Base-by-base conservation (phyloP, 805 yeast genomes). In the Candida dajiaensis region DNA sequence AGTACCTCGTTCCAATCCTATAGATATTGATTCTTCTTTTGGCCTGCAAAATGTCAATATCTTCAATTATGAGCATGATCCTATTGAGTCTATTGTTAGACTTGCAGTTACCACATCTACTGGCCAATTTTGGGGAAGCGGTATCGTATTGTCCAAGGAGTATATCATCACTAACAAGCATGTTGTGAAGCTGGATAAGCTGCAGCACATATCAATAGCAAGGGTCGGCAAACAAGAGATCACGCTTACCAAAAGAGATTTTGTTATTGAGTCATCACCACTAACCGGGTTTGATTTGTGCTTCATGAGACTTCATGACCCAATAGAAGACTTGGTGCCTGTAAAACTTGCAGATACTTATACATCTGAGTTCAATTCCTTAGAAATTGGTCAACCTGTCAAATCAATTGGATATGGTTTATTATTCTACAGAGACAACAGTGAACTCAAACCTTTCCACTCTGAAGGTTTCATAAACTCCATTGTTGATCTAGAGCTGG, bases 81-180 rank as follows among this genome's bases (percentile, higher is more conserved):
- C 57, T 13, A 45, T 49, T 3, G 45, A 44, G 3, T 55, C 63
- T 6, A 52, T 59, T 31, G 58, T 53, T 2, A 49, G 62, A 18
- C 52, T 61, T 1, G 53, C 61, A 2, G 58, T 57, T 6, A 38
- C 41, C 7, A 41, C 59, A 1, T 20, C 19, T 1, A 42, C 42
- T 15, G 58, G 61, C 6, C 43, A 48, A n/a, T 59, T 50, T 38
- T 61, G 63, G 63, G 64, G 64, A 1, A 58, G 62, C 49, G 64
- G 64, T 5, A 52, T 61, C n/a, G 41, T 54, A 2, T 26, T 61
- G 3, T 45, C 55, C 1, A 16, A 44, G 0, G 38, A 44, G 9
- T 42, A 44, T 18, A 58, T 61, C 21, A 52, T 57, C 3, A 61
- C 64, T 1, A 61, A 61, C 39, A 42, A 49, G 13, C 64, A 61